Evolutionary conservation across 2,329 filamentous ascomycete species (phyloP).

Genomic region (Colletotrichum gloeosporioides): DNA sequence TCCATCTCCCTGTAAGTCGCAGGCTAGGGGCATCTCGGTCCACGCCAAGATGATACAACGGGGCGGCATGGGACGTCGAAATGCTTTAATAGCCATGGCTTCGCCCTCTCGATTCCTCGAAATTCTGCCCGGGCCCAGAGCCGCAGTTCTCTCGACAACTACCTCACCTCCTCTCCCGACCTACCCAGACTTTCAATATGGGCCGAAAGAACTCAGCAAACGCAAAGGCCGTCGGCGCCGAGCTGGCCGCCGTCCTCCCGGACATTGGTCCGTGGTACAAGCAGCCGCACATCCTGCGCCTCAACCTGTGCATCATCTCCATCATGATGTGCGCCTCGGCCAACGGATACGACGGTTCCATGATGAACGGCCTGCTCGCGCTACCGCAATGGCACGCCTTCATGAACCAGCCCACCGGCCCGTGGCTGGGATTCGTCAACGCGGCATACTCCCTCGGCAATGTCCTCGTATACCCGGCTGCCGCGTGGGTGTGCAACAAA

Average conservation of each 20-base stretch:
- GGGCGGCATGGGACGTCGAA: background rate
- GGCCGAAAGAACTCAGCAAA: background rate
- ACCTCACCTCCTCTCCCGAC: background rate
- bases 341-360: conserved; percentile 40
- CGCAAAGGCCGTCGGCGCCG: conserved; percentile 4
- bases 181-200: background rate
- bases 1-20: background rate
- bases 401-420: conserved; percentile 41
- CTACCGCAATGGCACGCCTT: conserved; percentile 44
- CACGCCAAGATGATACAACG: background rate
- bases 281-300: conserved; percentile 43
- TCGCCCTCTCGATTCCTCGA: background rate
- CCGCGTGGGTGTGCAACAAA: conserved; percentile 37
- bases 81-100: background rate
- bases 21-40: background rate
- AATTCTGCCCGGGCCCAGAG: background rate
- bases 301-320: conserved; percentile 45
- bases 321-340: conserved; percentile 38
- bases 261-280: conserved; percentile 46
- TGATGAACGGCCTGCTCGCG: conserved; percentile 52
- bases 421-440: conserved; percentile 41
- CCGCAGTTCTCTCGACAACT: background rate
- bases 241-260: conserved; percentile 39
- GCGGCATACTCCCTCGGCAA: conserved; percentile 43
- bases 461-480: conserved; percentile 31